Conservation (phyloP, 192 early-diverging fungal genomes). For the Umbelopsis isabellina region DNA sequence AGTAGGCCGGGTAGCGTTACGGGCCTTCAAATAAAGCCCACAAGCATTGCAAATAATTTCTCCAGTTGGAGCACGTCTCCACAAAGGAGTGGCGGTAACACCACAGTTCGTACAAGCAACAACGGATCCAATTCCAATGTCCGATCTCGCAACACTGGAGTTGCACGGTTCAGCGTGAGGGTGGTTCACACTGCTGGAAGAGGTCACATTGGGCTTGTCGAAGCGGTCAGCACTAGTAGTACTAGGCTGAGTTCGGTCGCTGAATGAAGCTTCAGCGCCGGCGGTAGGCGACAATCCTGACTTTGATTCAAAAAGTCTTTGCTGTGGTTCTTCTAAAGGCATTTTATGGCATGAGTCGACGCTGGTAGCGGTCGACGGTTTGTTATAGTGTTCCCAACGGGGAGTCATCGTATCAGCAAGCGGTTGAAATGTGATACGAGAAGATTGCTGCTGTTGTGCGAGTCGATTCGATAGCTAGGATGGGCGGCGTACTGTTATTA, state of each 20-base stretch:
- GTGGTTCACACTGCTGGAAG: constrained; percentile 33
- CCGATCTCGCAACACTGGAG: constrained; percentile 47
- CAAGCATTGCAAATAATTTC: constrained; percentile 89
- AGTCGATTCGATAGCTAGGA: not conserved
- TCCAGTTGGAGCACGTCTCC: constrained; percentile 71
- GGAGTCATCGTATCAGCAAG: constrained; percentile 19
- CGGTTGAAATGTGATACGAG: not conserved
- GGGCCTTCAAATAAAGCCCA: constrained; percentile 64
- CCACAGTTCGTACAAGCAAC: constrained; percentile 73
- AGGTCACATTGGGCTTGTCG: constrained; percentile 27
- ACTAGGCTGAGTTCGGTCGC: constrained; percentile 26
- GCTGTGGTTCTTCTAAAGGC: constrained; percentile 29
- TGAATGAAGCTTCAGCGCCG: constrained; percentile 15
- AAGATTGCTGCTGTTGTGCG: not conserved
- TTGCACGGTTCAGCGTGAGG: constrained; percentile 38
- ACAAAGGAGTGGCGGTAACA: constrained; percentile 70
- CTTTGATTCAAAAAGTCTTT: constrained; percentile 26
- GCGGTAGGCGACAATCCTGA: constrained; percentile 9
- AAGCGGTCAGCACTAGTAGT: constrained; percentile 24
- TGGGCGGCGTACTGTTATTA: too few species aligned
- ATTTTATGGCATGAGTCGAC: constrained; percentile 43
- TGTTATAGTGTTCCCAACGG: constrained; percentile 34
- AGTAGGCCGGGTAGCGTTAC: constrained; percentile 55
- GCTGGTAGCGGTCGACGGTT: constrained; percentile 42
- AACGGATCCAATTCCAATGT: constrained; percentile 35